phyloP scores from a whole-genome alignment of 1,284 basidiomycete species.

The Cystobasidium sp. region DNA sequence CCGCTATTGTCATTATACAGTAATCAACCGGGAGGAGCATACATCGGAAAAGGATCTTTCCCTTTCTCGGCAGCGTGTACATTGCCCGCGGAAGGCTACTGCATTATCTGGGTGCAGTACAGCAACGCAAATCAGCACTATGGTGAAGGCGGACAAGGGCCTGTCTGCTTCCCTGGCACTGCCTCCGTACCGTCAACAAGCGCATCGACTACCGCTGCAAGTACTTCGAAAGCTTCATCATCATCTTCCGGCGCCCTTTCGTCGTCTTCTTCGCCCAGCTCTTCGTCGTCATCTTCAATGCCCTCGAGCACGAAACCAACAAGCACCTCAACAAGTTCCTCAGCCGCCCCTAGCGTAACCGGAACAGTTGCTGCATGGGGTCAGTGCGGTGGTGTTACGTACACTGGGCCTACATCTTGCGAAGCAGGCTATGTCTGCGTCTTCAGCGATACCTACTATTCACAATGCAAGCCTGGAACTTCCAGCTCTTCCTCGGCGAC shows the following conservation, averaged over 20 bases:
- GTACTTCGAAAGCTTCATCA: neutral
- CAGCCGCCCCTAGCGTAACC: neutral
- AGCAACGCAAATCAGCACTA: conserved; percentile 36
- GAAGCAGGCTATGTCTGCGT: conserved; percentile 1
- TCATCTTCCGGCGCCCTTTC: neutral
- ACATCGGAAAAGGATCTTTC: conserved; percentile 30
- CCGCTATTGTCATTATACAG: neutral
- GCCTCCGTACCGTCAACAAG: neutral
- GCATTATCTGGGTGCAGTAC: conserved; percentile 39
- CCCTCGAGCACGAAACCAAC: neutral
- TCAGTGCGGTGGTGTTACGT: conserved; percentile 11
- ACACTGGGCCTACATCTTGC: conserved; percentile 3
- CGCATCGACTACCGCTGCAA: neutral
- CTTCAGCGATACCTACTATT: neutral
- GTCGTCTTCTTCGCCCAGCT: conserved; percentile 5
- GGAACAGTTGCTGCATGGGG: neutral
- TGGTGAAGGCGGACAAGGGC: conserved; percentile 36
- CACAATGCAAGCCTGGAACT: conserved; percentile 4
- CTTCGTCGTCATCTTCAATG: neutral
- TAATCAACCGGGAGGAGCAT: conserved; percentile 38
- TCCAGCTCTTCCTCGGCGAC: conserved; percentile 10
- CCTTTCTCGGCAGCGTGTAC: conserved; percentile 23
- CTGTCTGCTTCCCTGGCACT: conserved; percentile 25
- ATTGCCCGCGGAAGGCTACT: conserved; percentile 28
- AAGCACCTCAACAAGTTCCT: neutral